These are phyloP conservation scores for Fragilaria radians DNA, from an alignment of 108 stramenopile species.

Conservation along the genomic window DNA sequence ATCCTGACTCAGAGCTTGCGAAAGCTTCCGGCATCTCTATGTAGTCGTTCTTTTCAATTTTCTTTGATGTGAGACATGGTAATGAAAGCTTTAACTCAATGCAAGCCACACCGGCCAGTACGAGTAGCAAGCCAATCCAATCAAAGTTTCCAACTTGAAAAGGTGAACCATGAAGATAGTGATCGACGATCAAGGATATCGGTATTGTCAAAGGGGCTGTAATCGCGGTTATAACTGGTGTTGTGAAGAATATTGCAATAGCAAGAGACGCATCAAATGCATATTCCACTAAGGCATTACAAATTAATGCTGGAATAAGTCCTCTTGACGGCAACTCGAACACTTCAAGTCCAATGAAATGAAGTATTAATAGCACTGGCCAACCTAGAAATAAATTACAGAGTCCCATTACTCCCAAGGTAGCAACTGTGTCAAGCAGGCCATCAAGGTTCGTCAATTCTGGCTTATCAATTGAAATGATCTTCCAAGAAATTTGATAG, in stretches of 20 bases:
- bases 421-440: conserved; percentile 20
- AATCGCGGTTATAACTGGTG: conserved; percentile 14
- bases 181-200: conserved; percentile 7
- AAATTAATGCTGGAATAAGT: background rate
- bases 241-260: conserved; percentile 22
- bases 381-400: conserved; percentile 23
- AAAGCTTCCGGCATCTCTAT: background rate
- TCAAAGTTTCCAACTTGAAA: background rate
- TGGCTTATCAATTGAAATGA: conserved; percentile 1
- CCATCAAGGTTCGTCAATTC: background rate
- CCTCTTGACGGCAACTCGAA: background rate
- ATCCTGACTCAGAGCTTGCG: no score
- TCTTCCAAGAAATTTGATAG: conserved; percentile 19
- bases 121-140: background rate
- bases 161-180: conserved; percentile 3
- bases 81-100: background rate
- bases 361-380: conserved; percentile 10
- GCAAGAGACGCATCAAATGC: conserved; percentile 22
- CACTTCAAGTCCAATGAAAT: conserved; percentile 13
- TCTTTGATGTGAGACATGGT: background rate
- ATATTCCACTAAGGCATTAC: conserved; percentile 27
- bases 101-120: background rate
- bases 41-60: background rate
- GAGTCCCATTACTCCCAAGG: conserved; percentile 18
- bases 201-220: conserved; percentile 23